A percentile compares a stretch with the other conserved stretches of the same genome.
phyloP scores from a whole-genome alignment of 495 filamentous ascomycete genomes.

The Penicillium soppii region DNA sequence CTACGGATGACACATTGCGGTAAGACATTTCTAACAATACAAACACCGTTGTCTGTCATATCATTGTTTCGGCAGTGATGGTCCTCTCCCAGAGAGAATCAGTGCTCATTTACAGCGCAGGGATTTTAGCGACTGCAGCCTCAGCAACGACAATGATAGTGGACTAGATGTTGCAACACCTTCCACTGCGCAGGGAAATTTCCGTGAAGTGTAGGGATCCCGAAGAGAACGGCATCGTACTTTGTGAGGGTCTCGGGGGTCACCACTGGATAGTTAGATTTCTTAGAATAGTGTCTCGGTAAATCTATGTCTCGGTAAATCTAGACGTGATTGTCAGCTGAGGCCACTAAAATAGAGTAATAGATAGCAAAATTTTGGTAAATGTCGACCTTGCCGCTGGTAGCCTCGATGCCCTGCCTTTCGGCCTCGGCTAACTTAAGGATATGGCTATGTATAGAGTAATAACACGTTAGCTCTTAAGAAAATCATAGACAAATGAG shows the following conservation, averaged over 20 bases:
- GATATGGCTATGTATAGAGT: conserved; percentile 92
- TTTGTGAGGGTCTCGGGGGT: conserved; percentile 62
- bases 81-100: no score
- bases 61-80: no score
- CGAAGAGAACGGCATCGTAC: conserved; percentile 91
- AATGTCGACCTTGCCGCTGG: conserved; percentile 74
- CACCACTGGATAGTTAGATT: conserved; percentile 65
- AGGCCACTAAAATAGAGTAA: background rate
- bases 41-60: no score
- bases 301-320: conserved; percentile 84
- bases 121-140: conserved; percentile 36
- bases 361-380: conserved; percentile 64
- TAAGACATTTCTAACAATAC: no score
- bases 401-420: conserved; percentile 83
- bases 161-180: conserved; percentile 57
- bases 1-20: no score
- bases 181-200: conserved; percentile 99
- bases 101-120: conserved; percentile 5
- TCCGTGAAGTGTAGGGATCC: conserved; percentile 94
- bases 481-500: no score
- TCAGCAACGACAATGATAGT: conserved; percentile 45
- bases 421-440: conserved; percentile 81
- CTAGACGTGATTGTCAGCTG: conserved; percentile 32
- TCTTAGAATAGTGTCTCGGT: conserved; percentile 78
- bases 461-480: no score